Evolutionary conservation across 2,329 filamentous ascomycete species (phyloP), one percentile per base, ranked within the genome.

Genomic region (Ampelomyces quisqualis): DNA sequence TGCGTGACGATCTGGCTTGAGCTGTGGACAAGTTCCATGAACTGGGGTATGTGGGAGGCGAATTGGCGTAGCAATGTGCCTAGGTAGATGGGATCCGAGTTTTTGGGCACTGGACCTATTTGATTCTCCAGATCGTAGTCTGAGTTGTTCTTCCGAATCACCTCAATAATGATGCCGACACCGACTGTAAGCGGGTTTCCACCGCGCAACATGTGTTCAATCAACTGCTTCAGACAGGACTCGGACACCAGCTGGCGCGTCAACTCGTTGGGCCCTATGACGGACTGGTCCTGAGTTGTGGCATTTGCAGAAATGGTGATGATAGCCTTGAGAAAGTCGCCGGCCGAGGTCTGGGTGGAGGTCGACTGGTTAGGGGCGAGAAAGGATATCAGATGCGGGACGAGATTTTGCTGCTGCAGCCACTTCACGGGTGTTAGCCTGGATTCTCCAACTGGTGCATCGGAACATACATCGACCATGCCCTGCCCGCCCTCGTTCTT

Each of bases 221-320:
- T 88, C n/a, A 98, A 78, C 45, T 82, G 82, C 61, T 91, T 80
- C 36, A 95, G 82, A 57, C 90, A 97, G 11, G 81, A 71, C 48
- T 86, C 81, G 1, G 93, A 97, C 2, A 98, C 93, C 3, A 98
- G 78, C 70, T 98, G 90, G 27, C 93, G 84, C 4, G 93, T 98
- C 34, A 98, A 79, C 64, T 95, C 93, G 66, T 98, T 98, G 3
- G 93, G 93, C 3, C 93, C 93, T 64, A 98, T 97, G 60, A 94
- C 96, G n/a, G 91, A 93, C 65, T 96, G 90, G 62, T 98, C 93
- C 61, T 96, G 95, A 57, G 95, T 93, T 1, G 91, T 96, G 3
- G 93, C 93, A 63, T 98, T 98, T 46, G 93, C 93, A 1, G 93
- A 97, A 43, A 98, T 96, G 18, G 93, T 98, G 54, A 98, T 97